These are phyloP conservation scores for Gremmenia infestans DNA, from an alignment of 2,329 filamentous ascomycete genomes.

Conservation along the genomic window DNA sequence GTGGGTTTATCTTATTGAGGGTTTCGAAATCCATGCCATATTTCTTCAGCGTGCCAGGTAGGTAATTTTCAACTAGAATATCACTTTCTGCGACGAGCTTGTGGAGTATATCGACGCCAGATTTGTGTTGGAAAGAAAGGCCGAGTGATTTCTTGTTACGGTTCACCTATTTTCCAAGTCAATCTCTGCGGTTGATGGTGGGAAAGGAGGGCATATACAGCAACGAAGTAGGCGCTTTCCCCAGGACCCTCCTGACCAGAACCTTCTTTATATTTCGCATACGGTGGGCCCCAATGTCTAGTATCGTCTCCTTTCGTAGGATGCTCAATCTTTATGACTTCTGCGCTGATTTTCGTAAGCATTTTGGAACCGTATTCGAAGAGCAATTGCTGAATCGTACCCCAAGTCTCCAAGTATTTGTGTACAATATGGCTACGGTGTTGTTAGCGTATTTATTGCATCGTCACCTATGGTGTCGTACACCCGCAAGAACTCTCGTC, in stretches of 20 bases:
- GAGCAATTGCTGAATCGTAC: constrained; percentile 47
- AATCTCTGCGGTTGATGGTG: background rate
- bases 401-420: constrained; percentile 95
- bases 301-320: constrained; percentile 89
- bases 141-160: constrained; percentile 95
- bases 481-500: constrained; percentile 91
- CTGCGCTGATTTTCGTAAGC: constrained; percentile 55
- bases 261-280: constrained; percentile 67
- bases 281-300: constrained; percentile 92
- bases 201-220: constrained; percentile 48
- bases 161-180: constrained; percentile 60
- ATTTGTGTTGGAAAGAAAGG: constrained; percentile 80
- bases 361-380: constrained; percentile 19
- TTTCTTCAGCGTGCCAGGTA: constrained; percentile 83
- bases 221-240: constrained; percentile 91
- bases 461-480: constrained; percentile 44
- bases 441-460: background rate
- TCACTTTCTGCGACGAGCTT: constrained; percentile 80
- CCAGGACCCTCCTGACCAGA: constrained; percentile 63
- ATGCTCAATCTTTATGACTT: constrained; percentile 97
- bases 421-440: constrained; percentile 81
- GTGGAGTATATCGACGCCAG: constrained; percentile 83
- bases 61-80: constrained; percentile 93
- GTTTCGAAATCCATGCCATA: constrained; percentile 87
- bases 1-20: constrained; percentile 74